Conservation (phyloP, 306 rosid species). For the Vigna radiata region DNA sequence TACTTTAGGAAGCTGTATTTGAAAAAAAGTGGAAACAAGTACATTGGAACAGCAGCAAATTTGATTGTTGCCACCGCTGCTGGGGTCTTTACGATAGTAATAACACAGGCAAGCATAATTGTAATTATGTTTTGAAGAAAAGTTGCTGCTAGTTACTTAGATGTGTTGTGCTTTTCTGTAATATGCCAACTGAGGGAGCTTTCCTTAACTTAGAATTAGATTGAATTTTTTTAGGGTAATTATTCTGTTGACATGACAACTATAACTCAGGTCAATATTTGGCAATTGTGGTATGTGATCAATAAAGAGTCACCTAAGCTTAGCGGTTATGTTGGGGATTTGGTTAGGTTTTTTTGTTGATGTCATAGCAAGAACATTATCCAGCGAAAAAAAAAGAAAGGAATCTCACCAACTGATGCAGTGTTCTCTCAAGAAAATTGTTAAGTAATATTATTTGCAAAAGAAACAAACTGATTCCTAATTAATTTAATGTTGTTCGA, state of each 20-base stretch:
- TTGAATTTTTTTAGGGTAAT: slow-evolving; percentile 2
- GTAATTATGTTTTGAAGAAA: slow-evolving; percentile 7
- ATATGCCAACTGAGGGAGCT: neutral
- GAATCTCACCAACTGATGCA: neutral
- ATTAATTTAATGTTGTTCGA: neutral
- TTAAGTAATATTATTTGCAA: slow-evolving; percentile 11
- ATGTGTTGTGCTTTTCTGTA: slow-evolving; percentile 10
- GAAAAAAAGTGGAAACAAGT: slow-evolving; percentile 71
- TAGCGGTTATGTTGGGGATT: neutral
- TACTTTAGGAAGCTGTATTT: slow-evolving; percentile 81
- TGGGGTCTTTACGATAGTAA: slow-evolving; percentile 79
- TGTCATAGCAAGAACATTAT: slow-evolving; percentile 1
- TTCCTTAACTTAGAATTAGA: slow-evolving; percentile 12
- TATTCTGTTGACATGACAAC: slow-evolving; percentile 1
- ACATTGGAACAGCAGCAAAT: slow-evolving; percentile 81
- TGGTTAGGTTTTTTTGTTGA: neutral
- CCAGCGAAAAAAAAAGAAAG: neutral
- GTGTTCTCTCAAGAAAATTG: slow-evolving; percentile 7
- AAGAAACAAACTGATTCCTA: neutral
- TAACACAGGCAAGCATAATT: slow-evolving; percentile 67
- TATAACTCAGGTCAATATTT: slow-evolving; percentile 12
- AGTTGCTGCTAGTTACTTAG: slow-evolving; percentile 8
- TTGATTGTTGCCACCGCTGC: slow-evolving; percentile 85
- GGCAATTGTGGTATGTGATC: slow-evolving; percentile 27
- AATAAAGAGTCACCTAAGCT: slow-evolving; percentile 12